These are phyloP conservation scores for Fusarium xylarioides DNA, from an alignment of 2,329 filamentous ascomycete species.

Conservation along the genomic window DNA sequence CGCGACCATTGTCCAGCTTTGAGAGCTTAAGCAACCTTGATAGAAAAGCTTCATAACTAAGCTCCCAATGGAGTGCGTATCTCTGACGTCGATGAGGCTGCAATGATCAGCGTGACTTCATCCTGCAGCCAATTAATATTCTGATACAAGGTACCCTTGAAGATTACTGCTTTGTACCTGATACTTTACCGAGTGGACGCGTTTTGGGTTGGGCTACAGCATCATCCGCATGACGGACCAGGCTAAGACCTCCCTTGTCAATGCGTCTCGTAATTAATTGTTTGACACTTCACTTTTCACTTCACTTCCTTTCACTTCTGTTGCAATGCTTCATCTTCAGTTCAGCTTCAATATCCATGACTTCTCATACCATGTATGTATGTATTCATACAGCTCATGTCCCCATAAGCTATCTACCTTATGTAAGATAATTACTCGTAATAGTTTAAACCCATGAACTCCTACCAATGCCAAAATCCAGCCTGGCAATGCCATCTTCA, in stretches of 20 bases:
- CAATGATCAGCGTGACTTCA: constrained; percentile 40
- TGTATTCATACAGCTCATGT: constrained; percentile 38
- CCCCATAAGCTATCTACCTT: constrained; percentile 11
- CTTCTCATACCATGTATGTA: constrained; percentile 16
- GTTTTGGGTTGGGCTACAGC: neutral
- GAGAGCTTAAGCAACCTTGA: neutral
- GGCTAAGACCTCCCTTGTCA: constrained; percentile 29
- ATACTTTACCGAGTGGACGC: neutral
- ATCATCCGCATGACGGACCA: constrained; percentile 18
- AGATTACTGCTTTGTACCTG: constrained; percentile 13
- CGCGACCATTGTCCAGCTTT: constrained; percentile 3
- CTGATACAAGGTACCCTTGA: constrained; percentile 37
- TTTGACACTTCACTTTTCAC: neutral
- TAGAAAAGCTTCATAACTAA: neutral
- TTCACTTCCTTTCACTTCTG: neutral
- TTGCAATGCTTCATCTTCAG: neutral
- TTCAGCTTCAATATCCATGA: neutral
- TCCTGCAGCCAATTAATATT: constrained; percentile 31
- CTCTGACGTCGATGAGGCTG: constrained; percentile 31
- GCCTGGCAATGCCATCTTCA: constrained; percentile 22
- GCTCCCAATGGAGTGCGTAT: constrained; percentile 3
- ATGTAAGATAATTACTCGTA: constrained; percentile 24
- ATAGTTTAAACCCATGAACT: constrained; percentile 26
- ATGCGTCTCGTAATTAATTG: constrained; percentile 24
- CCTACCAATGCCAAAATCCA: constrained; percentile 28